A percentile compares a stretch with the other conserved stretches of the same genome.
These are phyloP conservation scores for Cytospora paraplurivora DNA, from an alignment of 2,329 filamentous ascomycete species.

Conservation along the genomic window DNA sequence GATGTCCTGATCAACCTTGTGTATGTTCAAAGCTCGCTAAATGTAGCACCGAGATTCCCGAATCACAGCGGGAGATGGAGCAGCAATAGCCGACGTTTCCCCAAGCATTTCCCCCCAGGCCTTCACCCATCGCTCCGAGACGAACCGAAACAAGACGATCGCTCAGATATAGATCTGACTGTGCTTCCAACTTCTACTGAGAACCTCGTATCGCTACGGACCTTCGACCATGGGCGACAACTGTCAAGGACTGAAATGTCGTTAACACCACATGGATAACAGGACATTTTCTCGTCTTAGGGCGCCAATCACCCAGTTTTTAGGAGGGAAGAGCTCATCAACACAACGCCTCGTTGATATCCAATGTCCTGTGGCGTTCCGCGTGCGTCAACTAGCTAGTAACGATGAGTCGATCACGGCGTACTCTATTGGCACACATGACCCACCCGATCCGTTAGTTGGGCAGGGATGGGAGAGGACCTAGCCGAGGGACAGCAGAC, in stretches of 20 bases:
- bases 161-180: background rate
- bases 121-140: background rate
- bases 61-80: background rate
- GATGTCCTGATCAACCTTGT: background rate
- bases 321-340: too few species aligned
- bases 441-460: too few species aligned
- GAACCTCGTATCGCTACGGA: background rate
- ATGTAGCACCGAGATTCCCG: constrained; percentile 7
- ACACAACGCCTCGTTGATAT: too few species aligned
- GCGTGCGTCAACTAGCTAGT: too few species aligned
- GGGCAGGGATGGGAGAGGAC: too few species aligned
- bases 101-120: background rate
- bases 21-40: background rate
- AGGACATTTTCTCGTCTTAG: too few species aligned
- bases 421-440: too few species aligned
- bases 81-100: constrained; percentile 16
- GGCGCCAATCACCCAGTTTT: too few species aligned
- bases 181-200: background rate
- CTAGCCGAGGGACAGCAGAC: background rate
- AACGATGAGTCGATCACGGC: too few species aligned
- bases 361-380: too few species aligned
- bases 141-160: background rate
- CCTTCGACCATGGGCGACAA: constrained; percentile 36
- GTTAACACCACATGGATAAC: too few species aligned
- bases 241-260: background rate